Base-by-base conservation (phyloP, 2,329 filamentous ascomycete species). In the Aspergillus luchuensis region DNA sequence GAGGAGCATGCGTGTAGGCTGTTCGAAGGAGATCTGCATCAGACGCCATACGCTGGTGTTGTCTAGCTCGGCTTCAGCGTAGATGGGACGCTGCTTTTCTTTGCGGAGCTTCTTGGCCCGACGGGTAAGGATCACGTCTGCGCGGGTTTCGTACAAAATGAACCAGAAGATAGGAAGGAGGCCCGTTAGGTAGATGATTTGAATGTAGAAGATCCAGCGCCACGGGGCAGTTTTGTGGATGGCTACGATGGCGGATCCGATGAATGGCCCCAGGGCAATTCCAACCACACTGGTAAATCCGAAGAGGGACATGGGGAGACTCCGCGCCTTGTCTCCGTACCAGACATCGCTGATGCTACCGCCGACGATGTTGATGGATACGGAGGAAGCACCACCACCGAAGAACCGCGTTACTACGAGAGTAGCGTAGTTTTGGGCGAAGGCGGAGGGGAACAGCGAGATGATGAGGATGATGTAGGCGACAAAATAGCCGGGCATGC, bases 151-250 rank as follows among this genome's bases (percentile, higher is more conserved):
- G 8, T 71, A 69, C 19, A 80, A 73, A 38, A 80, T 67, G 2
- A 81, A 57, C 65, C 72, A 77, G 45, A 81, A 72, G 1, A 80
- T 50, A 0, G 79, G 78, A 1, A 80, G 73, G 5, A 79, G 63
- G 0, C 68, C 78, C 3, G 74, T 74, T 36, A 79, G 78, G 61
- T 79, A 76, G 50, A 80, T 77, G 33, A 81, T 79, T 19, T 80
- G 78, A 25, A 78, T 71, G 28, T 78, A 73, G 62, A 79, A 81
- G 39, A 81, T 79, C 79, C 79, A 81, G 64, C 78, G 67, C 79
- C 79, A 81, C 1, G 73, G 72, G 7, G 66, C 64, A 1, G 36
- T 57, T 48, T 74, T 74, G 8, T 69, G 69, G 25, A 76, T 76
- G 5, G 72, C 63, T 17, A 78, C 67, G 25, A 79, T 76, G 0